Percentiles rank a stretch among this genome's conserved stretches.
Evolutionary conservation across 1,284 basidiomycete species (phyloP).

Genomic region (Butyriboletus appendiculatus): DNA sequence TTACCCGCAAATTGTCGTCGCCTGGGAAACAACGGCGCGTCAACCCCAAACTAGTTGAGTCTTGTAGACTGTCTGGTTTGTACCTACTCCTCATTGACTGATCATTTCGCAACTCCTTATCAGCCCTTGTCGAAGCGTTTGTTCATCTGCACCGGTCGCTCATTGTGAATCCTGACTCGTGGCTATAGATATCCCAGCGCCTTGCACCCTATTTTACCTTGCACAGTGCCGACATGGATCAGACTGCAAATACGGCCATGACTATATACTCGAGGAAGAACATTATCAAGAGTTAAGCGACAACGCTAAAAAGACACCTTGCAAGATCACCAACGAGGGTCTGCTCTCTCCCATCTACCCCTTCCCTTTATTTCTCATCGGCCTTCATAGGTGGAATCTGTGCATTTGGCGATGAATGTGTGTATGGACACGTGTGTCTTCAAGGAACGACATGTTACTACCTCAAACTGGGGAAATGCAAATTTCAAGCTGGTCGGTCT

Average conservation of each 20-base stretch:
- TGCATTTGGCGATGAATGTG: slow-evolving; percentile 57
- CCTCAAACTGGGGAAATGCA: slow-evolving; percentile 55
- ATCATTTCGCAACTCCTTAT: slow-evolving; percentile 8
- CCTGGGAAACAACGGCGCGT: slow-evolving; percentile 42
- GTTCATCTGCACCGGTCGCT: slow-evolving; percentile 28
- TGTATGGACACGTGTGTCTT: slow-evolving; percentile 61
- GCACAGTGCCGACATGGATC: slow-evolving; percentile 53
- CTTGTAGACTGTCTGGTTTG: slow-evolving; percentile 1
- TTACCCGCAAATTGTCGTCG: slow-evolving; percentile 32
- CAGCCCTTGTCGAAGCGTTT: slow-evolving; percentile 60
- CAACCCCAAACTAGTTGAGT: slow-evolving; percentile 54
- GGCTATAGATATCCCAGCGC: slow-evolving; percentile 52
- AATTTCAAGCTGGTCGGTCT: slow-evolving; percentile 55
- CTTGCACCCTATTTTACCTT: slow-evolving; percentile 63
- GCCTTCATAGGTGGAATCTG: slow-evolving; percentile 48
- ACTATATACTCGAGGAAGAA: slow-evolving; percentile 54
- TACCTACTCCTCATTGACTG: slow-evolving; percentile 18
- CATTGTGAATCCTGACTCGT: slow-evolving; percentile 7
- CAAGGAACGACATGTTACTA: slow-evolving; percentile 49
- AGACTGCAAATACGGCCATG: slow-evolving; percentile 58
- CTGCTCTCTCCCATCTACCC: slow-evolving; percentile 5
- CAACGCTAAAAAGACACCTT: slow-evolving; percentile 61
- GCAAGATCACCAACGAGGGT: slow-evolving; percentile 57
- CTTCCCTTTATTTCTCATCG: slow-evolving; percentile 3
- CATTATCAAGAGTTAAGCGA: slow-evolving; percentile 49